Evolutionary conservation across 345 rosid species (phyloP), one percentile per base, ranked within the genome.

Genomic region (Eucalyptus erythrocorys): DNA sequence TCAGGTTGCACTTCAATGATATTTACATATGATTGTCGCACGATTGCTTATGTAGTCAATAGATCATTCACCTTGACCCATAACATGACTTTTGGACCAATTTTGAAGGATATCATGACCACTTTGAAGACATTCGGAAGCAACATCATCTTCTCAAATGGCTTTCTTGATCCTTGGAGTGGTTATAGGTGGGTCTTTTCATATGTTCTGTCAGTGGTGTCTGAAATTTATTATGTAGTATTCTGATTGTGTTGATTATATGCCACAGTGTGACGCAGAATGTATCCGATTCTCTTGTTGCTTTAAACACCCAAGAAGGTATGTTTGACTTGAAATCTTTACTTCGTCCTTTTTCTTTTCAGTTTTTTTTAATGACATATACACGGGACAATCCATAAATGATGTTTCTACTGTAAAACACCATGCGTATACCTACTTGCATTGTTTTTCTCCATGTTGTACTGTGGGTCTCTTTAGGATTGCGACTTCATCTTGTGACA

Each of bases 131-230:
- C 50, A 37, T 97, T 96, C 84, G 99, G 98, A 89, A 96, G 99
- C 90, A 96, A 96, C 94, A 97, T 97, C 86, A 97, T 97, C 86
- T 96, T 97, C 95, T 96, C 99, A 82, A 97, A 95, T 71, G 99
- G 99, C 89, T 92, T 96, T 40, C 93, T 96, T 91, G 98, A 97
- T 96, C 99, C 99, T 55, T 97, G 99, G 98, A 97, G 99, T 92
- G 99, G 99, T 91, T 95, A 96, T 93, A 90, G 99, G 99, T 97
- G 88, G 90, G 87, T 81, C 86, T 85, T 88, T 59, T 61, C 55
- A 30, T 50, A 53, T 68, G 87, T 87, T 85, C 71, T 53, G 50
- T 32, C 64, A 37, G 53, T 10, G 55, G 30, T 11, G 59, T 34
- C 40, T 85, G 27, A 53, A n/a, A n/a, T 48, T 85, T 24, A 50